These are phyloP conservation scores for Acanthamoeba healyi DNA, from an alignment of 208 protist genomes.

Conservation along the genomic window DNA sequence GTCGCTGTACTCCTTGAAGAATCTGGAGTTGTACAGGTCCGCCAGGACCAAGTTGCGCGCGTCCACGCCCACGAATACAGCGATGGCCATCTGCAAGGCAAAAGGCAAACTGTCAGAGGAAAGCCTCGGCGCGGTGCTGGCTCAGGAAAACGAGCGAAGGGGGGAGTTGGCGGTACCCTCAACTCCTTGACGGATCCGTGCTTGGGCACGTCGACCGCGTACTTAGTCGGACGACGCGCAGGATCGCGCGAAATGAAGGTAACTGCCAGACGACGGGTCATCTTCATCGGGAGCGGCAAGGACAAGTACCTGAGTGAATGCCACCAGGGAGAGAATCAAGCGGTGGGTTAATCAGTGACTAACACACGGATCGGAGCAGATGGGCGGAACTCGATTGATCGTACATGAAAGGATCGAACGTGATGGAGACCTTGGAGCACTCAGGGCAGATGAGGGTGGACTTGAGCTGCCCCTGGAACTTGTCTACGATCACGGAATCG, in stretches of 20 bases:
- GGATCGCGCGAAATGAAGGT: constrained; percentile 60
- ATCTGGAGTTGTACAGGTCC: constrained; percentile 56
- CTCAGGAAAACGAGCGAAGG: not conserved
- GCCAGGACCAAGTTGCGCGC: not conserved
- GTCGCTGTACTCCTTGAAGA: constrained; percentile 73
- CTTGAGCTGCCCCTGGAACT: constrained; percentile 83
- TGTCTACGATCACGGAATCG: constrained; percentile 93
- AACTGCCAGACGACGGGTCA: constrained; percentile 1
- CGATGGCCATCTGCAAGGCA: constrained; percentile 5
- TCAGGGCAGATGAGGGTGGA: constrained; percentile 82
- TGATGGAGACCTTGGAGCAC: constrained; percentile 80
- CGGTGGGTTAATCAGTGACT: not conserved
- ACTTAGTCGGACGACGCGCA: not conserved
- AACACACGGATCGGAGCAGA: not conserved
- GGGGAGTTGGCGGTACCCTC: not conserved
- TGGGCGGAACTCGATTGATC: too few relatives aligned
- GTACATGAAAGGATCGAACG: constrained; percentile 88
- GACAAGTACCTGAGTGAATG: constrained; percentile 79
- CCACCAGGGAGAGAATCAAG: too few relatives aligned
- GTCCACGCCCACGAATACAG: not conserved
- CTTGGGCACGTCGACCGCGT: constrained; percentile 61
- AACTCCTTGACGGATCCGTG: constrained; percentile 52
- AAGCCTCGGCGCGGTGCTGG: not conserved
- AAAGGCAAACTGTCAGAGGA: not conserved
- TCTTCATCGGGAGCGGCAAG: constrained; percentile 50